Base-by-base conservation (phyloP, 805 yeast species). In the Candida sphagnicola region DNA sequence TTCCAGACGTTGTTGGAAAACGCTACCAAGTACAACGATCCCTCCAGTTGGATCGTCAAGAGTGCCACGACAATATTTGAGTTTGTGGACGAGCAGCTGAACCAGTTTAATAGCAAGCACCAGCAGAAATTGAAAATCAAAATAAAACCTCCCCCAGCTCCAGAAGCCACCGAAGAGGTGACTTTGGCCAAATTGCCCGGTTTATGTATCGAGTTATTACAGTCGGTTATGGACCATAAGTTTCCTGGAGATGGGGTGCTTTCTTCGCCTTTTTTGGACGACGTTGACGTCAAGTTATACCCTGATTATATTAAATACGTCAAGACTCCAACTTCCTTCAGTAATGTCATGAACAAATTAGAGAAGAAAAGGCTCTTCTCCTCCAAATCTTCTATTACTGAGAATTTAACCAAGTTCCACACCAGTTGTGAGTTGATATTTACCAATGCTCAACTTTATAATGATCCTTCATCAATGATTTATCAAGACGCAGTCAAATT, bases 231-330 rank as follows among this genome's bases (percentile, higher is more conserved):
- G 4, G 56, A 61, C 37, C 66, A 67, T 47, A 73, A 72, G 38
- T 69, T 68, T 34, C 67, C 74, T 4, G 77, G 72, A 15, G 64
- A 75, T 21, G 77, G 78, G 10, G 58, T 65, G 34, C 67, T 83
- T 29, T 75, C 85, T 43, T 84, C 75, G 11, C 85, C 95, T 0
- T 90, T 89, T 55, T 56, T 84, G 65, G 85, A 80, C 23, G 82
- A 80, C 39, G 93, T 91, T 2, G 79, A 80, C 51, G 74, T 73
- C 23, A 75, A 75, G 11, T 77, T 75, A 42, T 82, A 84, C 50
- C 95, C 96, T 1, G 95, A 85, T 51, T 90, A 90, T 63, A 82
- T 82, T 61, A 73, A 77, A 45, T 65, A 85, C 5, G 80, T 91
- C 31, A 73, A 77, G 46, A 67, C 74, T 38, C 95, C 96, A 11